Percentiles rank a stretch among this genome's conserved stretches.
These are phyloP conservation scores for Candida arabinofermentans DNA, from an alignment of 805 yeast genomes.

Conservation along the genomic window DNA sequence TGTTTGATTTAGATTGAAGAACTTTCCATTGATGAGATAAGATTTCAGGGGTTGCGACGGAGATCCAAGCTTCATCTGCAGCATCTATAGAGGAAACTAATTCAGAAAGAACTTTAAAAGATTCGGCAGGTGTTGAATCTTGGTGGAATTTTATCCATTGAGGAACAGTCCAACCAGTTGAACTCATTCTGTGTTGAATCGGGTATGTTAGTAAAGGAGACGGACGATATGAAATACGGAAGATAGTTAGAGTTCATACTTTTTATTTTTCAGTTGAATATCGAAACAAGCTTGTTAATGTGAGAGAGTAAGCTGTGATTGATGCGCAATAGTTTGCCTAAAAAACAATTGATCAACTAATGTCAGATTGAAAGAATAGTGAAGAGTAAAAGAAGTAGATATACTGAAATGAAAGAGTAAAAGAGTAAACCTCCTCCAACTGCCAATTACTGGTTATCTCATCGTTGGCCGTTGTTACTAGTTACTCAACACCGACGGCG, in stretches of 20 bases:
- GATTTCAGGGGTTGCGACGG: constrained; percentile 60
- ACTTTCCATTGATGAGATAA: constrained; percentile 74
- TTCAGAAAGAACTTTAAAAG: constrained; percentile 43
- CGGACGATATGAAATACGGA: background rate
- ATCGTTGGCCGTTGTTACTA: no score
- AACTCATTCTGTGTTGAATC: constrained; percentile 9
- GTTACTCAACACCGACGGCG: no score
- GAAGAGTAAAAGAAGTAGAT: no score
- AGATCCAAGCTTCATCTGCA: constrained; percentile 90
- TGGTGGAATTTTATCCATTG: constrained; percentile 76
- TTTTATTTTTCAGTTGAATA: background rate
- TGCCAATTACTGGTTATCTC: no score
- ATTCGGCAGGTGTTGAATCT: constrained; percentile 55
- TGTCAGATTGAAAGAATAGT: no score
- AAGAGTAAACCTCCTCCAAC: no score
- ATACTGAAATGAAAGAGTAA: no score
- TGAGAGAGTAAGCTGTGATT: constrained; percentile 1
- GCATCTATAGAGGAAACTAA: background rate
- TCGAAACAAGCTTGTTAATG: background rate
- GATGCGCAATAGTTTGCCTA: no score
- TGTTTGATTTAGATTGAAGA: constrained; percentile 58
- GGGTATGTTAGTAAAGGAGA: background rate
- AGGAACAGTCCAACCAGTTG: constrained; percentile 72
- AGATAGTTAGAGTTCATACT: background rate
- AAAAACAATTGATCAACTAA: no score